Evolutionary conservation across 345 rosid genomes (phyloP), one percentile per base, ranked within the genome.

Genomic region (Lepidium africanum): DNA sequence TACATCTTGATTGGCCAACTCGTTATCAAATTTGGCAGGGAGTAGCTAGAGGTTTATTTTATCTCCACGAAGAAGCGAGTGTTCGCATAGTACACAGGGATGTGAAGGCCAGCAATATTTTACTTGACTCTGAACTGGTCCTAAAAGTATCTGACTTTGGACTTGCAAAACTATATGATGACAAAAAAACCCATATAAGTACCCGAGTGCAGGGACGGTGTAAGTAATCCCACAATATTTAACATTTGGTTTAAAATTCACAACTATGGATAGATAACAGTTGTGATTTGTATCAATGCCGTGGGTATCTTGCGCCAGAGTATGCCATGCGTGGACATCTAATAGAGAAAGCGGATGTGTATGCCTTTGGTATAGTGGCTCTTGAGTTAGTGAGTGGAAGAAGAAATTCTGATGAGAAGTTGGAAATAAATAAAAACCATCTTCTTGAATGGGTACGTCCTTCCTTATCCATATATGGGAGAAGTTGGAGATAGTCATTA

Each of bases 11-110:
- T 30, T 30, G 33, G 33, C 6, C 33, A 30, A 30, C 33, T 30
- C 33, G 7, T 30, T 30, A 30, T 30, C 1, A 30, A 7, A 30
- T 30, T 3, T 30, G 33, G 5, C 10, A 81, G 40, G 85, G 83
- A 57, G 71, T 76, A 50, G 50, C 50, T 11, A 45, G 50, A 45
- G 50, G 50, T 9, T 21, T 45, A 45, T 19, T 11, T 10, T 45
- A 45, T 5, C 50, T 45, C 5, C 50, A 45, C 6, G 23, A 16
- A 21, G 50, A 45, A 0, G 25, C 50, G 2, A 45, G 50, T 16
- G 12, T 16, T 45, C 10, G 50, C 50, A 45, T 45, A 16, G 5
- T 45, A 45, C 50, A 45, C 23, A 45, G 50, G 6, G 50, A 45
- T 45, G 50, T 45, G 33, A 30, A 30, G 7, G 33, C 33, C 1